Percentiles rank a stretch among this genome's conserved stretches.
phyloP scores from a whole-genome alignment of 495 filamentous ascomycete species.

The Jackrogersella minutella region DNA sequence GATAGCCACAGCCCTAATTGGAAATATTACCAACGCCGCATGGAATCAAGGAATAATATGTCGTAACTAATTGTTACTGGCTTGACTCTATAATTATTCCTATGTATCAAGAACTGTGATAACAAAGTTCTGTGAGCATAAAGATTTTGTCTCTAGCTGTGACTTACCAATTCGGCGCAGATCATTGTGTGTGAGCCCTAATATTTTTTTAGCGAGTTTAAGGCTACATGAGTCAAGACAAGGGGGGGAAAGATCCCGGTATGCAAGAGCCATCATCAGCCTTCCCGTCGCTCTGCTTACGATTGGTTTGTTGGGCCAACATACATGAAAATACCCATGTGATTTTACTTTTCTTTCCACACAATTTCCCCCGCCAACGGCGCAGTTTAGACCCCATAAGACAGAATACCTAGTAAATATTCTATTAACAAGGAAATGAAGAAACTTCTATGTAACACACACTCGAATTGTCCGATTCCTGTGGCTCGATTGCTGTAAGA shows the following conservation, averaged over 20 bases:
- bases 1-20: conserved; percentile 9
- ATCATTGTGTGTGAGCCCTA: conserved; percentile 8
- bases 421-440: conserved; percentile 4
- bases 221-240: neutral
- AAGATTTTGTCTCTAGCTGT: neutral
- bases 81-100: neutral
- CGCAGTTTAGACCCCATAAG: neutral
- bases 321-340: too few relatives aligned
- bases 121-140: neutral
- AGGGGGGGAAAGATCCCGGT: neutral
- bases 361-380: conserved; percentile 6
- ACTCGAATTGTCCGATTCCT: conserved; percentile 24
- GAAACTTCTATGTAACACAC: conserved; percentile 9
- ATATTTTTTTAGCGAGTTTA: neutral
- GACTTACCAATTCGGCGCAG: conserved; percentile 13
- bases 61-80: conserved; percentile 1
- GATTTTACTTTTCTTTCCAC: conserved; percentile 6
- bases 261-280: conserved; percentile 21
- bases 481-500: conserved; percentile 38
- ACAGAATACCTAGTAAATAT: too few relatives aligned
- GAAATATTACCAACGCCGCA: conserved; percentile 15
- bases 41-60: conserved; percentile 2
- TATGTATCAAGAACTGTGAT: conserved; percentile 8
- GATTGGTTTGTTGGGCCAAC: neutral
- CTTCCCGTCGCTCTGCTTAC: conserved; percentile 14